Evolutionary conservation across 202 grass and related monocot genomes (phyloP).

Genomic region (Brachypodium distachyon): DNA sequence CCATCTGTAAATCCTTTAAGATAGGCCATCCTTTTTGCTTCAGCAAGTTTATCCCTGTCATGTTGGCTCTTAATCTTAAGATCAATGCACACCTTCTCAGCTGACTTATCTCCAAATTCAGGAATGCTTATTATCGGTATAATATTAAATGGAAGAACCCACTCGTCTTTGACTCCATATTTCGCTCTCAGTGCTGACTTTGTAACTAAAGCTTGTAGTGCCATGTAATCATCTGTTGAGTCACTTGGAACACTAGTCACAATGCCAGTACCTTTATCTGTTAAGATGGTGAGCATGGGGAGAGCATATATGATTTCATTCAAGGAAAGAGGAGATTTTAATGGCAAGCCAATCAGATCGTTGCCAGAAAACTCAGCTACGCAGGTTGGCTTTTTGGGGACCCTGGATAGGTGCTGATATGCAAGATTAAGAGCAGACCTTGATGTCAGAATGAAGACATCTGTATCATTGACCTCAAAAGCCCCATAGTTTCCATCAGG

Average conservation of each 20-base stretch:
- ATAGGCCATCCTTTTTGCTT: constrained; percentile 67
- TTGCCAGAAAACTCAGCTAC: constrained; percentile 51
- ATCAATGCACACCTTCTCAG: constrained; percentile 58
- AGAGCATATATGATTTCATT: constrained; percentile 67
- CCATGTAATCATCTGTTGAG: constrained; percentile 86
- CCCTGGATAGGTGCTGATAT: constrained; percentile 60
- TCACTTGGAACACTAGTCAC: constrained; percentile 93
- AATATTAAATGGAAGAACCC: constrained; percentile 62
- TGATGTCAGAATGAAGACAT: constrained; percentile 71
- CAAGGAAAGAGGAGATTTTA: constrained; percentile 65
- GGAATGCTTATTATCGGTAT: constrained; percentile 73
- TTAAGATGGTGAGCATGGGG: constrained; percentile 78
- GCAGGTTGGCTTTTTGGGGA: constrained; percentile 63
- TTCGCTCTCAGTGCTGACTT: constrained; percentile 61
- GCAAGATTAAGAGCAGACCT: constrained; percentile 77
- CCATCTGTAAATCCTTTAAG: constrained; percentile 80
- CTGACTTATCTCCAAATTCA: constrained; percentile 60
- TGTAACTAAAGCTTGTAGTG: constrained; percentile 51
- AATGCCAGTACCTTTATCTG: constrained; percentile 81
- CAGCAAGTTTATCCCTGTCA: constrained; percentile 75
- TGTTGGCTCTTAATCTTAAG: constrained; percentile 65
- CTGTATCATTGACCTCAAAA: constrained; percentile 76
- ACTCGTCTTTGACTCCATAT: constrained; percentile 71
- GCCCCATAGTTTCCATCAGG: constrained; percentile 70
- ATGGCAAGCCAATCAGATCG: constrained; percentile 77